Percentiles rank a stretch among this genome's conserved stretches.
phyloP scores from a whole-genome alignment of 352 stramenopile species.

The Pythium monospermum region DNA sequence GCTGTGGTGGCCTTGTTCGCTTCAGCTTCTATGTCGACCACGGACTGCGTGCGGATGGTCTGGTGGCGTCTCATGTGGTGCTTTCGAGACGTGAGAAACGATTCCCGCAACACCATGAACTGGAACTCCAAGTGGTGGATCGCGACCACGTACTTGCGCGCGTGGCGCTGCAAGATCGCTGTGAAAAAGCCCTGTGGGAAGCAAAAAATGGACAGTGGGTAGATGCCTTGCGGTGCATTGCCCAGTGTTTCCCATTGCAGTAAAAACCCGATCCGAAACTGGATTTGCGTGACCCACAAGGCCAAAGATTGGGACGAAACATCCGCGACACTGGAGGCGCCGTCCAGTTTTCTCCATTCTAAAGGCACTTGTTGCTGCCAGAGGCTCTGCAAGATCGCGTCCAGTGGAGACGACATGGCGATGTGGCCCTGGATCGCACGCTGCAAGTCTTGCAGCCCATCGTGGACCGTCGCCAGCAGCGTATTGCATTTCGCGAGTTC shows the following conservation, averaged over 20 bases:
- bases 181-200: conserved; percentile 81
- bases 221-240: conserved; percentile 25
- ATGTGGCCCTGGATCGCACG: conserved; percentile 51
- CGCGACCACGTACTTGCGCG: conserved; percentile 53
- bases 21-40: conserved; percentile 16
- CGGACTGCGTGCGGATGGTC: conserved; percentile 9
- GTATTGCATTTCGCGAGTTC: conserved; percentile 50
- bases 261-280: conserved; percentile 55
- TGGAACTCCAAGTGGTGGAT: conserved; percentile 79
- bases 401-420: conserved; percentile 49
- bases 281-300: conserved; percentile 51
- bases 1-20: conserved; percentile 11
- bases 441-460: conserved; percentile 38
- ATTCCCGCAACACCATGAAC: conserved; percentile 33
- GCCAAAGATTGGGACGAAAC: conserved; percentile 38
- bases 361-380: conserved; percentile 44
- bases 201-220: conserved; percentile 59
- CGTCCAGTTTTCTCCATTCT: conserved; percentile 47
- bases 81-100: conserved; percentile 17
- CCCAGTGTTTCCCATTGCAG: conserved; percentile 37
- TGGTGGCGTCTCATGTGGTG: conserved; percentile 11
- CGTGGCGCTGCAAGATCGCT: conserved; percentile 65
- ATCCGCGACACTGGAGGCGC: conserved; percentile 19
- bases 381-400: conserved; percentile 53
- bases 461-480: conserved; percentile 36